A percentile compares a stretch with the other conserved stretches of the same genome.
Conservation (phyloP, 768 basidiomycete species). For the Nidularia sp. region DNA sequence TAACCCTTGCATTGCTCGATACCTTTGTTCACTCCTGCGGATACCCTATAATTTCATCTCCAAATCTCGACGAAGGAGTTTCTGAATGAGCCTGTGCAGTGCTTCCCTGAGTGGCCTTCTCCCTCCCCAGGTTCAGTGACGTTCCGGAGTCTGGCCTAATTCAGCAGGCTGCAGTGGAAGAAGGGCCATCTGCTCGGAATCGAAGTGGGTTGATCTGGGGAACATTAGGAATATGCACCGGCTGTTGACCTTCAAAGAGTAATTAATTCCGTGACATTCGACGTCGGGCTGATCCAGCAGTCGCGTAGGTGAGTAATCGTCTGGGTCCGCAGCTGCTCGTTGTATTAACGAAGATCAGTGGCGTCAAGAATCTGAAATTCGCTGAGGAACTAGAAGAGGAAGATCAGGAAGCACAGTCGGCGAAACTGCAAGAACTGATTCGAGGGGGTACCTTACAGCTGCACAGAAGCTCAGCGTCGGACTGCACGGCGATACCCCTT, state of each 20-base stretch:
- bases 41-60: conserved; percentile 94
- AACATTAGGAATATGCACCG: conserved; percentile 99
- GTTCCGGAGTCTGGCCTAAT: conserved; percentile 89
- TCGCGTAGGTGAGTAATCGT: conserved; percentile 35
- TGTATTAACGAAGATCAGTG: neutral
- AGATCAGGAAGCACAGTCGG: conserved; percentile 90
- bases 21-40: conserved; percentile 94
- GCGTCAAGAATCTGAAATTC: conserved; percentile 76
- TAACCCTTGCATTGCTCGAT: conserved; percentile 83
- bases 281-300: conserved; percentile 26
- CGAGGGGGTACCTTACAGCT: conserved; percentile 87
- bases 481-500: no score
- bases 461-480: conserved; percentile 97
- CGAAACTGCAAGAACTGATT: conserved; percentile 98
- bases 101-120: conserved; percentile 96
- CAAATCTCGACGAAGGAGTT: conserved; percentile 98
- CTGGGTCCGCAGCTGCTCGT: neutral
- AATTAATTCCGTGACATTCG: conserved; percentile 62
- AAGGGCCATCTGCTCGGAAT: conserved; percentile 84
- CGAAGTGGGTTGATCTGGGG: conserved; percentile 91
- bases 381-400: conserved; percentile 96
- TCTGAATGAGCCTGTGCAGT: conserved; percentile 94
- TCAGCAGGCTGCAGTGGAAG: conserved; percentile 91
- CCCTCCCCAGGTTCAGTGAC: conserved; percentile 94
- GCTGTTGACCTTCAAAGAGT: conserved; percentile 89